phyloP scores from a whole-genome alignment of 805 yeast genomes.

The Candida taoyuanica region DNA sequence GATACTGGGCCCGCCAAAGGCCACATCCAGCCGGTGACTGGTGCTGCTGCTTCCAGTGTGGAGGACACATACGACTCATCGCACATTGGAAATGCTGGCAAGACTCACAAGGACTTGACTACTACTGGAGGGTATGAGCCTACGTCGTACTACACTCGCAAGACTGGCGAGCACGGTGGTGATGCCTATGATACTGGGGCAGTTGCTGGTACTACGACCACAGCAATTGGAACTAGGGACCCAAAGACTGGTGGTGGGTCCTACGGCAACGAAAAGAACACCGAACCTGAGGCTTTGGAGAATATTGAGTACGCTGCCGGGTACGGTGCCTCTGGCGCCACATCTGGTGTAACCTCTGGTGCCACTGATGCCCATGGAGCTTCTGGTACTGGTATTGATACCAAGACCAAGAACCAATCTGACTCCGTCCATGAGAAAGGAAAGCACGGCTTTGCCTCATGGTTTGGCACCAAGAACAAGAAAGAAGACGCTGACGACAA shows the following conservation, averaged over 20 bases:
- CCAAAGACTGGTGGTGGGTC: constrained; percentile 6
- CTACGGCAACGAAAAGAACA: no score
- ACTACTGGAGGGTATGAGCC: constrained; percentile 19
- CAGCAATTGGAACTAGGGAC: background rate
- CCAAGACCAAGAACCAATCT: constrained; percentile 5
- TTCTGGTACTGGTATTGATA: constrained; percentile 1
- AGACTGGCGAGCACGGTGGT: constrained; percentile 7
- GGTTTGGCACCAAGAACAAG: background rate
- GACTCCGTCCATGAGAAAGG: no score
- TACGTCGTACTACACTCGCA: constrained; percentile 17
- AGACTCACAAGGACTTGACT: constrained; percentile 16
- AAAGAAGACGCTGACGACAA: background rate
- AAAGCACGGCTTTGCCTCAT: background rate
- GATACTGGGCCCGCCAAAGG: constrained; percentile 12
- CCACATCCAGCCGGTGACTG: constrained; percentile 4
- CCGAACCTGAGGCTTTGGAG: no score
- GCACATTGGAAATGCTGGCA: constrained; percentile 4
- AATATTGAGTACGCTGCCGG: constrained; percentile 14
- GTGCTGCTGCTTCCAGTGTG: constrained; percentile 18
- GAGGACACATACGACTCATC: constrained; percentile 19
- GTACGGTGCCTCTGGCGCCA: constrained; percentile 5
- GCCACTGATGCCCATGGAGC: background rate
- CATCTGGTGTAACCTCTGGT: background rate
- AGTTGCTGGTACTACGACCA: background rate
- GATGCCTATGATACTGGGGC: constrained; percentile 4